These are phyloP conservation scores for Stellera chamaejasme DNA, from an alignment of 345 rosid species.

Conservation along the genomic window DNA sequence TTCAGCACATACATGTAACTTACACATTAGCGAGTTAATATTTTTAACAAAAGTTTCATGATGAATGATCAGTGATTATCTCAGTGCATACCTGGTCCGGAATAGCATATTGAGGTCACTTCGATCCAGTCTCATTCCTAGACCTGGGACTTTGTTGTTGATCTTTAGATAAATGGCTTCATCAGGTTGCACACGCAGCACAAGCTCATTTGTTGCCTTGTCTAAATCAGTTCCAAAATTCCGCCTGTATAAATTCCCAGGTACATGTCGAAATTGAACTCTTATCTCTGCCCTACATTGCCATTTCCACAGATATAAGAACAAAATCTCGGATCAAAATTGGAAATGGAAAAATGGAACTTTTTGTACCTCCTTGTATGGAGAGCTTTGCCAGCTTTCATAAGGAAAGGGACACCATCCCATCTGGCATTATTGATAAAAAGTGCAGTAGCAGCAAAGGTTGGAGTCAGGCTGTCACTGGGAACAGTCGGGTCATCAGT, in stretches of 20 bases:
- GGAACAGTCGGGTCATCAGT: constrained; percentile 76
- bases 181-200: constrained; percentile 88
- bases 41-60: not conserved
- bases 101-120: constrained; percentile 79
- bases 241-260: constrained; percentile 77
- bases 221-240: constrained; percentile 66
- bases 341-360: not conserved
- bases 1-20: too few species aligned
- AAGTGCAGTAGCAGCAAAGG: constrained; percentile 90
- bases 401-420: constrained; percentile 95
- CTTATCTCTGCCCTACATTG: constrained; percentile 74
- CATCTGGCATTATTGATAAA: constrained; percentile 85
- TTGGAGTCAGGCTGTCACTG: constrained; percentile 64
- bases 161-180: constrained; percentile 94
- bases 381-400: constrained; percentile 94
- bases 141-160: constrained; percentile 95
- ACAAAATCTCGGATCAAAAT: not conserved
- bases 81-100: constrained; percentile 41
- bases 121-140: constrained; percentile 88
- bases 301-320: constrained; percentile 2
- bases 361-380: constrained; percentile 50
- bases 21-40: too few species aligned
- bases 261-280: constrained; percentile 88
- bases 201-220: constrained; percentile 83
- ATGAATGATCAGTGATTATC: not conserved